Evolutionary conservation across 257 asterid species (phyloP).

Genomic region (Fraxinus pennsylvanica): DNA sequence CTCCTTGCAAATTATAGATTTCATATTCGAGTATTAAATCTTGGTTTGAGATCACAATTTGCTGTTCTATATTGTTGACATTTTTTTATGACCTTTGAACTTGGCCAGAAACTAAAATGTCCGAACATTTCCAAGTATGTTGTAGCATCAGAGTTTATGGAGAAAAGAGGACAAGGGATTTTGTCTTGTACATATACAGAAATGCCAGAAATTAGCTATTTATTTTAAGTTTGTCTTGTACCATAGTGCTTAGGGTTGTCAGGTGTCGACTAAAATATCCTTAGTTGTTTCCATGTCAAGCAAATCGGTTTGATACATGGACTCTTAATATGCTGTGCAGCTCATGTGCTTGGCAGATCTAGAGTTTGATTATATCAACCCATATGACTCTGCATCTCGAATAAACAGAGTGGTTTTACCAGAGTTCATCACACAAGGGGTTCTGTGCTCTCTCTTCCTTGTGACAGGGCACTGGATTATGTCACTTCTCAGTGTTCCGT

Average conservation of each 20-base stretch:
- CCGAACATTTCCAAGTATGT: no score
- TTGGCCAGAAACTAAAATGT: no score
- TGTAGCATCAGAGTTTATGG: no score
- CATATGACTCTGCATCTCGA: constrained; percentile 82
- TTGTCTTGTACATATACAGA: neutral
- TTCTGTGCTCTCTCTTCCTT: constrained; percentile 70
- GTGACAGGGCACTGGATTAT: constrained; percentile 83
- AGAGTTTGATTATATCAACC: constrained; percentile 84
- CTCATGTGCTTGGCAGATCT: constrained; percentile 88
- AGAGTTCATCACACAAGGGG: constrained; percentile 80
- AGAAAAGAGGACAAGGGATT: no score
- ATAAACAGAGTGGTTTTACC: constrained; percentile 72
- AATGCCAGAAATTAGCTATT: neutral
- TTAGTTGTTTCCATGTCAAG: neutral
- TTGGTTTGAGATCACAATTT: no score
- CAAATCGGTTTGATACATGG: neutral
- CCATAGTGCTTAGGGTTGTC: neutral
- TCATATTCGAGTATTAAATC: no score
- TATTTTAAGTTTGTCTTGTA: neutral
- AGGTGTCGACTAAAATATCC: neutral
- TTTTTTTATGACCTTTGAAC: no score
- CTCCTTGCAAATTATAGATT: no score
- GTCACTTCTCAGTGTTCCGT: constrained; percentile 70
- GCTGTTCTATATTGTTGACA: no score
- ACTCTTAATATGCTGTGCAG: constrained; percentile 45